Evolutionary conservation across 495 filamentous ascomycete species (phyloP).

Genomic region (Pseudoneurospora amorphoporcata): DNA sequence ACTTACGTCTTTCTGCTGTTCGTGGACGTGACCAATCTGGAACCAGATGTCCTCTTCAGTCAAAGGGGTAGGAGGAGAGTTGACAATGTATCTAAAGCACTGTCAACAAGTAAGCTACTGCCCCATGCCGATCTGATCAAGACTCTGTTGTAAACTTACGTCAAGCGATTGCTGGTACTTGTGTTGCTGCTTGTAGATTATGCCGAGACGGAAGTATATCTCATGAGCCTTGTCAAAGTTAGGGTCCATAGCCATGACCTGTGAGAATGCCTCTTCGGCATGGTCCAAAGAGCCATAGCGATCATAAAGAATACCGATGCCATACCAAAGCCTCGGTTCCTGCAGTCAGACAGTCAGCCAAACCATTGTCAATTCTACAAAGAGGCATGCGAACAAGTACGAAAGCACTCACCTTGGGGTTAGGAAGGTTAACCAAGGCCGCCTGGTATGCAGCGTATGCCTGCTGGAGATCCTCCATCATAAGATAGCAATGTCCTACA

Average conservation of each 20-base stretch:
- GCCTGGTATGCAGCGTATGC: slow-evolving; percentile 98
- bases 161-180: slow-evolving; percentile 90
- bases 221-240: slow-evolving; percentile 99
- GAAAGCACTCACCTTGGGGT: slow-evolving; percentile 67
- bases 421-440: slow-evolving; percentile 82
- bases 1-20: slow-evolving; percentile 97
- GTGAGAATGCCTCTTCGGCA: slow-evolving; percentile 95
- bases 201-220: slow-evolving; percentile 96
- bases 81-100: slow-evolving; percentile 98
- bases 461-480: slow-evolving; percentile 98
- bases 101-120: slow-evolving; percentile 30
- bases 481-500: slow-evolving; percentile 85
- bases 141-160: slow-evolving; percentile 38
- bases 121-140: slow-evolving; percentile 3
- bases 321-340: slow-evolving; percentile 98
- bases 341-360: slow-evolving; percentile 26
- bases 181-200: slow-evolving; percentile 98
- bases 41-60: slow-evolving; percentile 99
- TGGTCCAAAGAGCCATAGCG: slow-evolving; percentile 95
- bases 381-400: neutral
- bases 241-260: slow-evolving; percentile 98
- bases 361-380: neutral
- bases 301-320: slow-evolving; percentile 96
- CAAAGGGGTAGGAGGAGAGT: slow-evolving; percentile 80
- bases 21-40: slow-evolving; percentile 97